Conservation (phyloP, 2,329 filamentous ascomycete species). For the Penicillium italicum region DNA sequence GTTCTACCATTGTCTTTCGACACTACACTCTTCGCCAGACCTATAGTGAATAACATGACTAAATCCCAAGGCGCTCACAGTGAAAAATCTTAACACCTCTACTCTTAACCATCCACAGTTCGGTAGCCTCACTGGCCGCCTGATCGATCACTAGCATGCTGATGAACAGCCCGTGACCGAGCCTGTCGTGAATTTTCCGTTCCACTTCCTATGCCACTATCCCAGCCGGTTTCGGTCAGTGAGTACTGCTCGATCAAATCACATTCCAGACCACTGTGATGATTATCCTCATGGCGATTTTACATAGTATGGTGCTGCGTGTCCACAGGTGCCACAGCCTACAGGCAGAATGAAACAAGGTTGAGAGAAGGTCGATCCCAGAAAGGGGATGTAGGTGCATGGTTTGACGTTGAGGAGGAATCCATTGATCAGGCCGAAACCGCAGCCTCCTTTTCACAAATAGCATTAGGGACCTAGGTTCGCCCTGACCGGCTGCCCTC, state of each 20-base stretch:
- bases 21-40: background rate
- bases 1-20: background rate
- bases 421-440: background rate
- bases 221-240: background rate
- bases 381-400: constrained; percentile 16
- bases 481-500: constrained; percentile 8
- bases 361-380: constrained; percentile 9
- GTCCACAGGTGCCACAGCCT: background rate
- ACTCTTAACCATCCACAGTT: background rate
- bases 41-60: background rate
- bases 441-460: background rate
- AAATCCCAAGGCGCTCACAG: no score
- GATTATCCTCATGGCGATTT: background rate
- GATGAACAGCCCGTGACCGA: background rate
- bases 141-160: background rate
- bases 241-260: background rate
- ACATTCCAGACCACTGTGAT: background rate
- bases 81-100: no score
- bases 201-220: background rate
- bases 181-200: background rate
- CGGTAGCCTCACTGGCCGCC: background rate
- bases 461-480: background rate
- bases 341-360: background rate
- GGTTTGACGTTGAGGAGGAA: constrained; percentile 5
- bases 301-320: background rate